Evolutionary conservation across 1,139 yeast species (phyloP), one percentile per base, ranked within the genome.

Genomic region (Candida buenavistaensis): DNA sequence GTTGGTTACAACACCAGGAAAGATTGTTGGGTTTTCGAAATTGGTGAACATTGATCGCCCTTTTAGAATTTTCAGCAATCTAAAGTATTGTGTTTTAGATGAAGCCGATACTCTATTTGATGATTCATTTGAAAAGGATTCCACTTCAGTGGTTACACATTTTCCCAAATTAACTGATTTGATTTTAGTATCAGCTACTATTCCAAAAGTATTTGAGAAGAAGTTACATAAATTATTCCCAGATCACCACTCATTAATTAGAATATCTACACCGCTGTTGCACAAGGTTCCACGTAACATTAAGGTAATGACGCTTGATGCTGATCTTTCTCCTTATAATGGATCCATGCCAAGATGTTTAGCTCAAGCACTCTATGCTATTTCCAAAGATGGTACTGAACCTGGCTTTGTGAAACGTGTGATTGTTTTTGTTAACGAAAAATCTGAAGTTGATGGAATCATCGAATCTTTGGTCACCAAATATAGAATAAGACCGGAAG

Each of bases 101-200:
- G 98, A 92, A 57, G 97, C 98, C 0, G 98, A 92, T 57, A 86
- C 97, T 0, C 64, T 92, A 36, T 74, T 92, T 80, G 96, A 90
- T 52, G 75, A 78, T 36, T 83, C 95, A 0, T 90, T 92, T 75
- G 62, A 80, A 11, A 75, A 75, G 23, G 82, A 81, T 39, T 87
- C 96, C 1, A 73, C 78, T 45, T 58, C 68, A 5, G 73, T 78
- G 1, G 59, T 89, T 22, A 68, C 67, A 29, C 58, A 64, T 34
- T 71, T 85, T 56, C 66, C 73, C 3, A 72, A 76, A 39, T 63
- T 84, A 26, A 67, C 68, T 33, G 86, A 86, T 44, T 60, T 88
- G 23, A 70, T 89, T 1, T 77, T 92, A 46, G 87, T 94, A 42
- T 82, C 96, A 1, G 97, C 97, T 0, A 92, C 98, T 0, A 82